Base-by-base conservation (phyloP, 2,329 filamentous ascomycete genomes). In the Pseudocercospora fijiensis region DNA sequence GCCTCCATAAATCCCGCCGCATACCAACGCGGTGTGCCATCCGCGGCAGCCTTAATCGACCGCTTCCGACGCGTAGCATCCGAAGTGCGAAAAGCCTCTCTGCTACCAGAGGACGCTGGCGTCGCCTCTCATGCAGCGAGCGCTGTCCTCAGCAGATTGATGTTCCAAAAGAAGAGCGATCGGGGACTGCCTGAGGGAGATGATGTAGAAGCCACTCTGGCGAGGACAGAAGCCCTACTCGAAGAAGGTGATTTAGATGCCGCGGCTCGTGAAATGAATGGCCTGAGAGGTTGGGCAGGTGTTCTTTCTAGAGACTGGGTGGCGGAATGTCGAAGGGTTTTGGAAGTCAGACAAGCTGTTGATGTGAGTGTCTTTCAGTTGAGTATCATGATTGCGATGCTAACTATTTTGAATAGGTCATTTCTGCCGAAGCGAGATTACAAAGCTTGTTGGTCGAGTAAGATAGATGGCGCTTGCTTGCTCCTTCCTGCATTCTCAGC, bases 241-340 rank as follows among this genome's bases (percentile, higher is more conserved):
- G 93, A 99, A 80, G 92, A 98, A 80, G 95, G 95, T 22, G 89
- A 97, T 74, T 80, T 99, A 62, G 95, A 99, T 77, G 88, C 85
- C 59, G 95, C 95, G 2, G 93, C 95, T 13, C 85, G 95, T 69
- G 95, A 99, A 81, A 95, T 99, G 89, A 99, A 98, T 76, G 86
- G 88, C 1, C 83, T 99, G 53, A 85, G 89, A 66, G 95, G 95
- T 26, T 99, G 95, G 95, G 93, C 94, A 55, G 96, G 95, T 84
- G 94, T 93, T 45, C 80, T 99, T 75, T 96, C 91, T 79, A 88
- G 90, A 74, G 95, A 99, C 78, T 99, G 95, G 95, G 80, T 99
- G 70, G 85, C 84, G 58, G 95, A 99, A 83, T 90, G 92, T 67
- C 87, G 95, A 76, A 90, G 92, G 80, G 91, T 96, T 69, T 82